These are phyloP conservation scores for Xenoacremonium recifei DNA, from an alignment of 2,329 filamentous ascomycete species.

Conservation along the genomic window DNA sequence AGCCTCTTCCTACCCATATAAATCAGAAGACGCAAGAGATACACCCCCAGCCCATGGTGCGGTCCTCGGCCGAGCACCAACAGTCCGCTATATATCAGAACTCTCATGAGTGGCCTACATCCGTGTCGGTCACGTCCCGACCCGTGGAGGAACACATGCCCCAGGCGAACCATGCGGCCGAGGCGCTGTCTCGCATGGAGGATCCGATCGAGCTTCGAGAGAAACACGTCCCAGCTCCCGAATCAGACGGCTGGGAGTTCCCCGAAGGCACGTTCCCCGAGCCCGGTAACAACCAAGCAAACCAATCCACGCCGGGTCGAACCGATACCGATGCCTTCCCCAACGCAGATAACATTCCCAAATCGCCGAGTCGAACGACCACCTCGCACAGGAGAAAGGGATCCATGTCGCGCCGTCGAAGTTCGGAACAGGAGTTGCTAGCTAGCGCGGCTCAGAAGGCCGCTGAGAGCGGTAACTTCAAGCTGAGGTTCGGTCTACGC, in stretches of 20 bases:
- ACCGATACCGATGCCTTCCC: constrained; percentile 90
- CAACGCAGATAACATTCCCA: constrained; percentile 73
- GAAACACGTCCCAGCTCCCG: constrained; percentile 45
- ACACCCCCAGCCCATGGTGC: constrained; percentile 50
- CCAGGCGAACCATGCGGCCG: constrained; percentile 37
- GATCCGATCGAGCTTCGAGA: constrained; percentile 44
- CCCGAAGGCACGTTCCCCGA: constrained; percentile 72
- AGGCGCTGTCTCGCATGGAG: constrained; percentile 37
- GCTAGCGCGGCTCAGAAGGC: constrained; percentile 53
- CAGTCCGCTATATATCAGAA: constrained; percentile 36
- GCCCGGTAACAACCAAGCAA: constrained; percentile 42
- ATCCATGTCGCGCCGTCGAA: constrained; percentile 70
- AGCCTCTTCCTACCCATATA: constrained; percentile 35
- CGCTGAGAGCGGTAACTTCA: constrained; percentile 74
- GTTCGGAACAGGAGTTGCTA: constrained; percentile 63
- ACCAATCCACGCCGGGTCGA: constrained; percentile 55
- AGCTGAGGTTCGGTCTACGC: constrained; percentile 85
- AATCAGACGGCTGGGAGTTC: constrained; percentile 88
- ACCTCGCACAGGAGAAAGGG: constrained; percentile 76
- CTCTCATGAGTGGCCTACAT: constrained; percentile 34
- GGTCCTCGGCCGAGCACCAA: constrained; percentile 51
- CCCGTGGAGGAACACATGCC: constrained; percentile 32
- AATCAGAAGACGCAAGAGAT: constrained; percentile 35
- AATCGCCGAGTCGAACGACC: constrained; percentile 71
- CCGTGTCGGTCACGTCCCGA: constrained; percentile 33